Evolutionary conservation across 192 early-diverging fungal genomes (phyloP), one percentile per base, ranked within the genome.

Genomic region (Martensiomyces pterosporus): DNA sequence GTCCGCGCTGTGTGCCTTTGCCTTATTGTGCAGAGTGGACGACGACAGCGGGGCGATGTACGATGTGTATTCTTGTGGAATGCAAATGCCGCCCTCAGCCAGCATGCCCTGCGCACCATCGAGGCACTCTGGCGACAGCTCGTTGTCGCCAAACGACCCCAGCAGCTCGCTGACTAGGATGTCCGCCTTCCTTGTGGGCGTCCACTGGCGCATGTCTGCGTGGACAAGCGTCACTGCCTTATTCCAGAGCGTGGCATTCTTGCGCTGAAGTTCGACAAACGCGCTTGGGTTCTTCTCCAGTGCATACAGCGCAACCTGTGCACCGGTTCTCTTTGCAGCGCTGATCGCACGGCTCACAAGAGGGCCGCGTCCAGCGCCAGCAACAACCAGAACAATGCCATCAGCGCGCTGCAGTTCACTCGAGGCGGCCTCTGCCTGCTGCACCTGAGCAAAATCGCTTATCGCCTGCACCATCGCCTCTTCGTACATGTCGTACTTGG

Each of bases 101-200:
- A 67, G 68, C 34, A 97, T 79, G 24, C 34, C 33, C 15, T 79
- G 75, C 2, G 94, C 94, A 9, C 87, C 92, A 68, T 92, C 90
- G 15, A 99, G 76, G 55, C 93, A 99, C 66, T 99, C 97, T 8
- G 97, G 97, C n/a, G 97, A 93, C 14, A 99, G 82, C 62, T 99
- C 94, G 68, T 99, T 99, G 69, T 99, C 96, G 42, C 94, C 97
- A 79, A 99, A 91, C 1, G 94, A 95, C 6, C 97, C 97, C 25
- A 99, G 74, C 17, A 99, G 79, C 72, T 99, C 97, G 49, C 88
- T 91, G 9, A 98, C 89, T 21, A 99, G 61, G 47, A 99, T 92
- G 69, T 99, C 93, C 10, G 82, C 82, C 62, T 84, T 78, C 52
- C 86, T 81, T 1, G 83, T 76, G 1, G 85, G 68, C 19, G 63